Evolutionary conservation across 164 flowering plant genomes (phyloP).

Genomic region (Magnolia kwangsiensis): DNA sequence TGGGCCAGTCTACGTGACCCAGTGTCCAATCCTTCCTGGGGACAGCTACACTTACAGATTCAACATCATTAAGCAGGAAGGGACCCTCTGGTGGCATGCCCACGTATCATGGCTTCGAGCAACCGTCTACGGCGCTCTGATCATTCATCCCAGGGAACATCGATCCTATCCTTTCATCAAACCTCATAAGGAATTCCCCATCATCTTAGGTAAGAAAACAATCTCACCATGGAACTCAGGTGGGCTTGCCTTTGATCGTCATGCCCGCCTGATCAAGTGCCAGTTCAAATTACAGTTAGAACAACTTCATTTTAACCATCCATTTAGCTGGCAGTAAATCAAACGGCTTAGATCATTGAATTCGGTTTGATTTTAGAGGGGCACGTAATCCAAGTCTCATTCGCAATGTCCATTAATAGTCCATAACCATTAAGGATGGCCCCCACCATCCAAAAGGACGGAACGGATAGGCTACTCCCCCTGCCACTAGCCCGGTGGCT

Average conservation of each 20-base stretch:
- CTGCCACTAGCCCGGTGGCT: too few relatives aligned
- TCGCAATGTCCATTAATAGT: too few relatives aligned
- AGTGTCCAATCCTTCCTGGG: slow-evolving; percentile 28
- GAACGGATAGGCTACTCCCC: too few relatives aligned
- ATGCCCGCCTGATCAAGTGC: too few relatives aligned
- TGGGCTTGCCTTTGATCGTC: not conserved
- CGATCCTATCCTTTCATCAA: slow-evolving; percentile 13
- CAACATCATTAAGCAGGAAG: slow-evolving; percentile 24
- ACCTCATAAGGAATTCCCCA: slow-evolving; percentile 22
- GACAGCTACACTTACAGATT: slow-evolving; percentile 23
- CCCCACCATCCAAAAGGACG: not conserved
- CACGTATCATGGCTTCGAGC: slow-evolving; percentile 25
- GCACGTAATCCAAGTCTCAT: too few relatives aligned
- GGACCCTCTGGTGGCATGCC: slow-evolving; percentile 32
- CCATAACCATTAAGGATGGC: not conserved
- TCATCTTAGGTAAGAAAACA: slow-evolving; percentile 19
- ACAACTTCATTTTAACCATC: too few relatives aligned
- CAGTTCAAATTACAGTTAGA: too few relatives aligned
- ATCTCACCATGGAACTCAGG: not conserved
- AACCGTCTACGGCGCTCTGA: slow-evolving; percentile 27
- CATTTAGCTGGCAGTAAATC: too few relatives aligned
- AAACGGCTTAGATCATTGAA: too few relatives aligned
- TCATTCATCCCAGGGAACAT: slow-evolving; percentile 20
- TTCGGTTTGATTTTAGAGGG: too few relatives aligned
- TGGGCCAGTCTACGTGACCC: slow-evolving; percentile 24